Evolutionary conservation across 2,329 filamentous ascomycete genomes (phyloP).

Genomic region (Hypoxylon sp.): DNA sequence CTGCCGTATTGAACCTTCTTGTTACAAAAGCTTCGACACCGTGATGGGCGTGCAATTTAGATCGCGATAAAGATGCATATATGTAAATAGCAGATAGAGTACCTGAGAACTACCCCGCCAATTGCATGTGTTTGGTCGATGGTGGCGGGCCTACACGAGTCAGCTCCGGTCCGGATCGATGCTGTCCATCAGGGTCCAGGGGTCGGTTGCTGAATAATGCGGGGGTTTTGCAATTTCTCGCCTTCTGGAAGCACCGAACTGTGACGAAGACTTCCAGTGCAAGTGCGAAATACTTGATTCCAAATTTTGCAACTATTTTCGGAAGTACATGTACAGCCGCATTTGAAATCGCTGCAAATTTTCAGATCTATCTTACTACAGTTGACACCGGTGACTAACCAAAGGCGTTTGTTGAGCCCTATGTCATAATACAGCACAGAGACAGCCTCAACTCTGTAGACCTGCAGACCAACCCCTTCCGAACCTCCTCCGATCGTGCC

Average conservation of each 20-base stretch:
- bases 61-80: too few species aligned
- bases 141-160: slow-evolving; percentile 12
- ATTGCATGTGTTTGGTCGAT: slow-evolving; percentile 19
- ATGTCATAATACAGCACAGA: slow-evolving; percentile 22
- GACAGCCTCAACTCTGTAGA: slow-evolving; percentile 19
- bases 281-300: slow-evolving; percentile 33
- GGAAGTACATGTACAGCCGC: slow-evolving; percentile 44
- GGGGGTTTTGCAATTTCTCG: slow-evolving; percentile 26
- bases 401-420: slow-evolving; percentile 14
- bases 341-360: slow-evolving; percentile 34
- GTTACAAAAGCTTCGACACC: too few species aligned
- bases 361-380: slow-evolving; percentile 37
- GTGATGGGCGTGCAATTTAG: not conserved
- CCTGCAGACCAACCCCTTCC: slow-evolving; percentile 30
- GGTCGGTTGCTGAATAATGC: slow-evolving; percentile 43
- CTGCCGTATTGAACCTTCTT: too few species aligned
- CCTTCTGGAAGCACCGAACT: slow-evolving; percentile 27
- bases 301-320: slow-evolving; percentile 43
- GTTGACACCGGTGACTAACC: slow-evolving; percentile 18
- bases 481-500: slow-evolving; percentile 31
- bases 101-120: slow-evolving; percentile 7
- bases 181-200: slow-evolving; percentile 11
- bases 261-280: slow-evolving; percentile 15
- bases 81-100: slow-evolving; percentile 2
- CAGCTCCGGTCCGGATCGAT: slow-evolving; percentile 29